A percentile compares a stretch with the other conserved stretches of the same genome.
Evolutionary conservation across 169 alveolate species (phyloP).

Genomic region (Plasmodium gallinaceum): DNA sequence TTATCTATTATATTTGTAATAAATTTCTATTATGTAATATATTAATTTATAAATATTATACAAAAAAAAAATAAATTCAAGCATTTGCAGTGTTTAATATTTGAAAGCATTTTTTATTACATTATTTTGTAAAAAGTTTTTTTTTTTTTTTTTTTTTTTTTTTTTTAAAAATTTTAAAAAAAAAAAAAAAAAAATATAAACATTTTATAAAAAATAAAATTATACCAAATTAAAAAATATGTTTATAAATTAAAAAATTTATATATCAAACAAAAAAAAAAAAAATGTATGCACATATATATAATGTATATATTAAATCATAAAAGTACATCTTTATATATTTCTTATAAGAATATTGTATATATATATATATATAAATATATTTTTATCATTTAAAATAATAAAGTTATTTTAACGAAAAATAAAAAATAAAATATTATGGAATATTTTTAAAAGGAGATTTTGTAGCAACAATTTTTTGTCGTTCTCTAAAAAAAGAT

Average conservation of each 20-base stretch:
- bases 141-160: not conserved
- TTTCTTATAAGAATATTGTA: not conserved
- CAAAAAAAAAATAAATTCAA: too few relatives aligned
- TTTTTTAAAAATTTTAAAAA: not conserved
- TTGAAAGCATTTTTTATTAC: conserved; percentile 30
- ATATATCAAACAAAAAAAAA: not conserved
- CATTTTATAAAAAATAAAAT: not conserved
- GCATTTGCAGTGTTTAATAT: conserved; percentile 9
- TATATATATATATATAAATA: conserved; percentile 3
- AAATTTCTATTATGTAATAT: not conserved
- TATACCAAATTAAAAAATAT: too few relatives aligned
- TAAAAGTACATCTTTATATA: too few relatives aligned
- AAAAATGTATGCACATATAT: too few relatives aligned
- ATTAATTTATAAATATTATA: too few relatives aligned
- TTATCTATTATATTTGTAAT: too few relatives aligned
- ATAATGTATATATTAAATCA: too few relatives aligned
- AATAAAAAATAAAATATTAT: conserved; percentile 21
- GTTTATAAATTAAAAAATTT: too few relatives aligned
- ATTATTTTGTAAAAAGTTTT: not conserved
- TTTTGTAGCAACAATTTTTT: conserved; percentile 62
- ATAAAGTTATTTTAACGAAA: not conserved
- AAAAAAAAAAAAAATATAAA: not conserved
- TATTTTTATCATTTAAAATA: not conserved
- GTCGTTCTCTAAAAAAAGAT: conserved; percentile 60
- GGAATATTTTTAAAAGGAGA: conserved; percentile 44